These are phyloP conservation scores for Aureobasidium sp. DNA, from an alignment of 2,329 filamentous ascomycete genomes.

Conservation along the genomic window DNA sequence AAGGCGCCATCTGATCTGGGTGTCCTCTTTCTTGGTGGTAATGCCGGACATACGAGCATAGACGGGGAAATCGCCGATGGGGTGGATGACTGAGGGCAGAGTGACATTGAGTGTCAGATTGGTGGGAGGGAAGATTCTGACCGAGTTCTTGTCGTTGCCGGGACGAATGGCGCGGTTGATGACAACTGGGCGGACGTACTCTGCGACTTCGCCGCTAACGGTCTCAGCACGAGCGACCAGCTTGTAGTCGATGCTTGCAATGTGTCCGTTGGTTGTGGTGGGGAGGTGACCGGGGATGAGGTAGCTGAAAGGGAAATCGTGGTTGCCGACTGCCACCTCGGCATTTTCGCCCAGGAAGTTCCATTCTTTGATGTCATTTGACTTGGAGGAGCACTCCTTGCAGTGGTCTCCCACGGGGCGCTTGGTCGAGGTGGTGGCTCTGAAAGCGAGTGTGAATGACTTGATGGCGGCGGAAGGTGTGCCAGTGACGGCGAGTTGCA, in stretches of 20 bases:
- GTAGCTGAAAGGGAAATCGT: constrained; percentile 84
- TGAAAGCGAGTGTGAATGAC: constrained; percentile 65
- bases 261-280: constrained; percentile 66
- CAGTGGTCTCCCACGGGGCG: constrained; percentile 76
- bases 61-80: constrained; percentile 73
- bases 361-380: constrained; percentile 72
- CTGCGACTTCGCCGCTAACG: constrained; percentile 55
- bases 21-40: constrained; percentile 58
- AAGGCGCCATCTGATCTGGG: constrained; percentile 77
- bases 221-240: constrained; percentile 62
- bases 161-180: constrained; percentile 75
- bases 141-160: constrained; percentile 75
- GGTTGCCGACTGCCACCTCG: constrained; percentile 37
- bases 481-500: constrained; percentile 65
- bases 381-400: constrained; percentile 63
- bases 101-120: constrained; percentile 83
- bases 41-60: constrained; percentile 81
- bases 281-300: constrained; percentile 81
- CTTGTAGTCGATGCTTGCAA: constrained; percentile 71
- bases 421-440: constrained; percentile 67
- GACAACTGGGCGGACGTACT: constrained; percentile 60
- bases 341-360: constrained; percentile 55
- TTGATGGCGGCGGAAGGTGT: constrained; percentile 57
- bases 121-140: constrained; percentile 93
- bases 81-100: constrained; percentile 76